These are phyloP conservation scores for Aspergillus persii DNA, from an alignment of 2,329 filamentous ascomycete genomes.

Conservation along the genomic window DNA sequence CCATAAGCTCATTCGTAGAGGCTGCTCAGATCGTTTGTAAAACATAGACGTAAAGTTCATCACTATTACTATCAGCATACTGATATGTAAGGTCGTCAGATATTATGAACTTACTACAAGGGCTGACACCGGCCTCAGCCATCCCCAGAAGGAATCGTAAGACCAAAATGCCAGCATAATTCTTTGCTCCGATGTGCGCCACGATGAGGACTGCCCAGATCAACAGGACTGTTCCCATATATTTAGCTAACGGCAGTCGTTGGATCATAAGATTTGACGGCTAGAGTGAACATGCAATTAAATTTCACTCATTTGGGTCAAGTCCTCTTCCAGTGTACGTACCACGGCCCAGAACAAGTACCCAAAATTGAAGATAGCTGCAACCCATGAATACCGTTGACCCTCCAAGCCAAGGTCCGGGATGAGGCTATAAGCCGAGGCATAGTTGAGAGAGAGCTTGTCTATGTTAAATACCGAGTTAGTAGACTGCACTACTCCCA, in stretches of 20 bases:
- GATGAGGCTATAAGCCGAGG: constrained; percentile 45
- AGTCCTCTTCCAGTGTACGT: background rate
- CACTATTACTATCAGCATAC: constrained; percentile 16
- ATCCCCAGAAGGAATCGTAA: constrained; percentile 50
- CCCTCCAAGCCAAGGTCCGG: constrained; percentile 42
- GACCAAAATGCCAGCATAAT: constrained; percentile 44
- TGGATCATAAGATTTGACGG: constrained; percentile 45
- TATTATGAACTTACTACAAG: constrained; percentile 23
- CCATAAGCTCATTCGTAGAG: constrained; percentile 36
- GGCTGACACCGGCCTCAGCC: constrained; percentile 36
- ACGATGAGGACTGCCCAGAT: constrained; percentile 44
- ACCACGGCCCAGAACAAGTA: constrained; percentile 31
- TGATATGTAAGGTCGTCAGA: background rate
- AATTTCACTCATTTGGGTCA: constrained; percentile 11
- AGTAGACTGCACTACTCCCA: background rate
- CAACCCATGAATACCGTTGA: constrained; percentile 46
- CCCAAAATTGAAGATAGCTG: constrained; percentile 46
- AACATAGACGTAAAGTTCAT: constrained; percentile 40
- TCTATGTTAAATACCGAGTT: constrained; percentile 13
- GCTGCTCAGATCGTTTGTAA: constrained; percentile 39
- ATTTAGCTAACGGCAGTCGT: constrained; percentile 42
- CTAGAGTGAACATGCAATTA: constrained; percentile 16
- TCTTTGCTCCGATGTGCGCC: constrained; percentile 38
- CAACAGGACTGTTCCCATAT: constrained; percentile 41
- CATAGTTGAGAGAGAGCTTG: constrained; percentile 32